Evolutionary conservation across 108 stramenopile genomes (phyloP).

Genomic region (Fragilaria radians): DNA sequence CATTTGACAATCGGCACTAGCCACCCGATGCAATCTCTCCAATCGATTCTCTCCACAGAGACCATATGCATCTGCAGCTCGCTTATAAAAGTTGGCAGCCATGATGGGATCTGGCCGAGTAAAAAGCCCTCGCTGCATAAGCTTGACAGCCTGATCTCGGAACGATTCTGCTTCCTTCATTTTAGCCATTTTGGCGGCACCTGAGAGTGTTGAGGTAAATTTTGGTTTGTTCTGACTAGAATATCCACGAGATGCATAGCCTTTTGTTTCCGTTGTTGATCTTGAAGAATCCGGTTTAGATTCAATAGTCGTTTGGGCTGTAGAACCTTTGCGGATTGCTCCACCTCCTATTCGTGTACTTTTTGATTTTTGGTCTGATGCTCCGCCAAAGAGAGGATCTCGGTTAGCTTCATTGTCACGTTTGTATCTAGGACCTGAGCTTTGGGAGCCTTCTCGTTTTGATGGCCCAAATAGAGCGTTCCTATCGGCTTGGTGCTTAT

Average conservation of each 20-base stretch:
- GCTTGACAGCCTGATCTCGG: constrained; percentile 72
- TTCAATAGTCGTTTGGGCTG: neutral
- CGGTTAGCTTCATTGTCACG: constrained; percentile 57
- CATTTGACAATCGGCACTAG: constrained; percentile 63
- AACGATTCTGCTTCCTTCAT: constrained; percentile 74
- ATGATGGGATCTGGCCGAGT: constrained; percentile 62
- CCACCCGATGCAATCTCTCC: constrained; percentile 65
- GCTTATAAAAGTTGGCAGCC: constrained; percentile 75
- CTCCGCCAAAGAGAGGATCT: constrained; percentile 69
- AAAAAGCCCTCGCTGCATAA: constrained; percentile 65
- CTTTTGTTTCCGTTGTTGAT: constrained; percentile 1
- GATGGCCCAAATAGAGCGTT: neutral
- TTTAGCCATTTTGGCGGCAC: constrained; percentile 56
- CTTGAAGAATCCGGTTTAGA: constrained; percentile 5
- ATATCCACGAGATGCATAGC: neutral
- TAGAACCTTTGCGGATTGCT: constrained; percentile 2
- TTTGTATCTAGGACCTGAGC: constrained; percentile 35
- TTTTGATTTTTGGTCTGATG: constrained; percentile 14
- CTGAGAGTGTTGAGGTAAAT: constrained; percentile 26
- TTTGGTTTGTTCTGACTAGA: neutral
- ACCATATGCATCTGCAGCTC: constrained; percentile 81
- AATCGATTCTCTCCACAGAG: constrained; percentile 56
- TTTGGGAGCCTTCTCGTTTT: neutral
- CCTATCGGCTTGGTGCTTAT: neutral
- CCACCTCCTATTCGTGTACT: too few species aligned